These are phyloP conservation scores for Globisporangium spinosum DNA, from an alignment of 352 stramenopile species.

Conservation along the genomic window DNA sequence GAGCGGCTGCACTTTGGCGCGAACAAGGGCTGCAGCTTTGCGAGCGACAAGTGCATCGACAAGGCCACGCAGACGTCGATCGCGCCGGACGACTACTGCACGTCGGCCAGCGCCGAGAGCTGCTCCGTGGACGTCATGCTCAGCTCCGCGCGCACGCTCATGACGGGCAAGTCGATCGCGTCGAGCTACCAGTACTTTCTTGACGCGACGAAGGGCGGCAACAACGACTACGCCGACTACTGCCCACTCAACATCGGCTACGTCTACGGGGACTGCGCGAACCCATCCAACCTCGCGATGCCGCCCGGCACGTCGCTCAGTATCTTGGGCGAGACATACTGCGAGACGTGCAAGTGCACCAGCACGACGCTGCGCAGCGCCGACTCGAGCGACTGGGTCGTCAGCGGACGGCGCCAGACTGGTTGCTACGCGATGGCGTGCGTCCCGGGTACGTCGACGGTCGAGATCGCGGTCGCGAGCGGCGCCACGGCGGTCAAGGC, in stretches of 20 bases:
- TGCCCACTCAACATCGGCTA: conserved; percentile 78
- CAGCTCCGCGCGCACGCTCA: conserved; percentile 64
- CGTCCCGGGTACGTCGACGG: conserved; percentile 20
- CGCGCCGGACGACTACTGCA: conserved; percentile 64
- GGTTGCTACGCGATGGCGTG: conserved; percentile 81
- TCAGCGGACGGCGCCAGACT: conserved; percentile 54
- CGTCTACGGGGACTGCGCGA: conserved; percentile 59
- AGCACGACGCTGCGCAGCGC: conserved; percentile 55
- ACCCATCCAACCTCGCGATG: conserved; percentile 45
- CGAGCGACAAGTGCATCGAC: conserved; percentile 65
- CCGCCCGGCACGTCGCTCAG: conserved; percentile 54
- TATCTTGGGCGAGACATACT: conserved; percentile 76
- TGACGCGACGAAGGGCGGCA: conserved; percentile 43
- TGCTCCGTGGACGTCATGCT: conserved; percentile 68
- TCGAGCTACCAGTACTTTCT: conserved; percentile 59
- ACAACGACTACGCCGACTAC: conserved; percentile 70
- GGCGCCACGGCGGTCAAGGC: conserved; percentile 22
- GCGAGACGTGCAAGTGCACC: conserved; percentile 68
- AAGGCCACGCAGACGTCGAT: conserved; percentile 38
- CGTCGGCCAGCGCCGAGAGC: conserved; percentile 46
- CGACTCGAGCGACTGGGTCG: conserved; percentile 55
- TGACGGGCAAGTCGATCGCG: conserved; percentile 39
- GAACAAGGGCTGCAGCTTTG: conserved; percentile 60
- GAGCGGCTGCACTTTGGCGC: conserved; percentile 68
- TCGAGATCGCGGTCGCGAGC: conserved; percentile 43